These are phyloP conservation scores for Sarcodon sp. DNA, from an alignment of 768 basidiomycete genomes.

Conservation along the genomic window DNA sequence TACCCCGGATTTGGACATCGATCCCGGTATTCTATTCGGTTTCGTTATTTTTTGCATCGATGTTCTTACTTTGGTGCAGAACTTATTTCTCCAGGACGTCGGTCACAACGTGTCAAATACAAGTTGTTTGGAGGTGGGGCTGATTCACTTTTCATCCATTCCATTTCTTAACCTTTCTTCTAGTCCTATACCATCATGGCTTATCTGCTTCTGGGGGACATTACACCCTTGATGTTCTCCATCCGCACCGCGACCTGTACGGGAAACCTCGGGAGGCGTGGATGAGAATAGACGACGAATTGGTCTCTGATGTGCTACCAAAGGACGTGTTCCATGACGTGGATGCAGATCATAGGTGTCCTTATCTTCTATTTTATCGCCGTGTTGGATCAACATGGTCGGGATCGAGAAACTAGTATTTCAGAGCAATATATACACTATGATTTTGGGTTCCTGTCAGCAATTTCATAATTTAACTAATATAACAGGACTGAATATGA, in stretches of 20 bases:
- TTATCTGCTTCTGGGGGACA: slow-evolving; percentile 85
- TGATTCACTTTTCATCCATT: neutral
- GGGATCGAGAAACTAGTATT: neutral
- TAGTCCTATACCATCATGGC: slow-evolving; percentile 91
- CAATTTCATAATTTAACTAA: slow-evolving; percentile 8
- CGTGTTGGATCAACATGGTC: slow-evolving; percentile 25
- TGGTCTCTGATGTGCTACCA: slow-evolving; percentile 58
- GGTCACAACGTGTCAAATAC: slow-evolving; percentile 43
- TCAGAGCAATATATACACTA: slow-evolving; percentile 1
- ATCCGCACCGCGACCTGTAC: slow-evolving; percentile 46
- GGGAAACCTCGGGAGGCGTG: slow-evolving; percentile 49
- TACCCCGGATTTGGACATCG: slow-evolving; percentile 66
- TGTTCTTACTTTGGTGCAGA: slow-evolving; percentile 22
- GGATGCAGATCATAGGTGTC: slow-evolving; percentile 53
- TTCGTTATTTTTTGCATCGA: neutral
- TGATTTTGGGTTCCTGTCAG: neutral
- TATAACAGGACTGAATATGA: neutral
- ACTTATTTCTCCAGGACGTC: slow-evolving; percentile 41
- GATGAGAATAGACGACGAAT: slow-evolving; percentile 91
- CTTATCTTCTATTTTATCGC: slow-evolving; percentile 82
- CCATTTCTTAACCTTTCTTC: neutral
- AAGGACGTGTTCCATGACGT: slow-evolving; percentile 58
- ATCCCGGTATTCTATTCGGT: slow-evolving; percentile 33
- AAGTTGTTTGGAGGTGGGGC: slow-evolving; percentile 72
- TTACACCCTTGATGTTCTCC: slow-evolving; percentile 86